Evolutionary conservation across 2,329 filamentous ascomycete genomes (phyloP).

Genomic region (Cytospora leucostoma): DNA sequence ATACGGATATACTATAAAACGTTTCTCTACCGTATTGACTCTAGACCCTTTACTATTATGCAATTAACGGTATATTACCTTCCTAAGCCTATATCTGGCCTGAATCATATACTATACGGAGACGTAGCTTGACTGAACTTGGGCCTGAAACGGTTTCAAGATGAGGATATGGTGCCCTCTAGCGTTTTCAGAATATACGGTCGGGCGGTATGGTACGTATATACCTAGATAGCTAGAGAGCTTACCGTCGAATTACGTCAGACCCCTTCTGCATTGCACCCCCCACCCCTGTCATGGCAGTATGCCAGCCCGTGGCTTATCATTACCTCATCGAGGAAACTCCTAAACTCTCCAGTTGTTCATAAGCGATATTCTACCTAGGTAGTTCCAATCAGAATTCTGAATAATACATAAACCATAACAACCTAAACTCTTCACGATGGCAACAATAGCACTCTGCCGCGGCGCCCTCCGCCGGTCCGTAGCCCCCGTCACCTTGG

Average conservation of each 20-base stretch:
- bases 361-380: background rate
- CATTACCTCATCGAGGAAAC: background rate
- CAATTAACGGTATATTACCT: too few relatives aligned
- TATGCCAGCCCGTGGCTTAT: background rate
- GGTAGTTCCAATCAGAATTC: too few relatives aligned
- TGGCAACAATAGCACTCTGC: constrained; percentile 28
- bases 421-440: background rate
- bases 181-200: too few relatives aligned
- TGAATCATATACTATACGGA: too few relatives aligned
- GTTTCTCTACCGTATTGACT: too few relatives aligned
- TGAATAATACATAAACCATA: background rate
- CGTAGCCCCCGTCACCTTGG: constrained; percentile 31
- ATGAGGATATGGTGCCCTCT: too few relatives aligned
- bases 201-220: too few relatives aligned
- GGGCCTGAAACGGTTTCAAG: too few relatives aligned
- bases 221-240: background rate
- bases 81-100: too few relatives aligned
- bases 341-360: background rate
- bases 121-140: too few relatives aligned
- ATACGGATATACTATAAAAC: too few relatives aligned
- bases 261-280: constrained; percentile 1
- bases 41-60: too few relatives aligned
- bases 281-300: background rate
- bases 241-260: constrained; percentile 1
- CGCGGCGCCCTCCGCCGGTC: constrained; percentile 31